These are phyloP conservation scores for Suillus placidus DNA, from an alignment of 768 basidiomycete species.

Conservation along the genomic window DNA sequence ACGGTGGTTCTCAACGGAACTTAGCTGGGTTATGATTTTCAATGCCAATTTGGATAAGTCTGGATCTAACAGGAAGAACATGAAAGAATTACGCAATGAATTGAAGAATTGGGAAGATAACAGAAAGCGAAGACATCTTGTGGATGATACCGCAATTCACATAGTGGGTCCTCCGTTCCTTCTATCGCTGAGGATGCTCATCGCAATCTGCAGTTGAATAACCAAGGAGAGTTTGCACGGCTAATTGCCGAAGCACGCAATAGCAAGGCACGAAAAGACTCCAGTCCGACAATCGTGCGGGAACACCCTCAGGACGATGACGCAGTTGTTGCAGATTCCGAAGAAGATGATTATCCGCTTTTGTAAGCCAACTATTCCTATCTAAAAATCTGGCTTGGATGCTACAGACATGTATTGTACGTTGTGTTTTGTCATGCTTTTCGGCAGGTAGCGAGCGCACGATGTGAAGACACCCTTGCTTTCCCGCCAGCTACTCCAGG, in stretches of 20 bases:
- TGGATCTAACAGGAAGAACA: constrained; percentile 44
- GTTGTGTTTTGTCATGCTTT: background rate
- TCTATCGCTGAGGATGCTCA: background rate
- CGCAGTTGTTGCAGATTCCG: constrained; percentile 41
- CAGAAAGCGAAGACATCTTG: constrained; percentile 38
- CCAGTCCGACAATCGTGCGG: background rate
- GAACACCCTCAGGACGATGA: constrained; percentile 7
- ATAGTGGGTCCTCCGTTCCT: constrained; percentile 35
- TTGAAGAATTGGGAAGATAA: constrained; percentile 62
- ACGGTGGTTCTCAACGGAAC: constrained; percentile 2
- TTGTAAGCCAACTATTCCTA: background rate
- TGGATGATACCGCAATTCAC: constrained; percentile 43
- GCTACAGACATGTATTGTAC: background rate
- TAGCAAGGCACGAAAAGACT: constrained; percentile 32
- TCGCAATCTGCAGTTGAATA: constrained; percentile 18
- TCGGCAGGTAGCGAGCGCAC: background rate
- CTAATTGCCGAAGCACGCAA: constrained; percentile 40
- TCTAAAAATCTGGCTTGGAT: background rate
- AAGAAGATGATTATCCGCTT: constrained; percentile 29
- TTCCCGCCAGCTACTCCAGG: background rate
- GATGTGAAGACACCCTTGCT: background rate
- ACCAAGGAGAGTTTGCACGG: constrained; percentile 37
- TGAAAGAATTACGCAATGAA: constrained; percentile 51
- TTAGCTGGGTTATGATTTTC: constrained; percentile 68
- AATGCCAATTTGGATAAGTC: constrained; percentile 74